Conservation (phyloP, 352 stramenopile genomes). For the Globisporangium camurandrum region DNA sequence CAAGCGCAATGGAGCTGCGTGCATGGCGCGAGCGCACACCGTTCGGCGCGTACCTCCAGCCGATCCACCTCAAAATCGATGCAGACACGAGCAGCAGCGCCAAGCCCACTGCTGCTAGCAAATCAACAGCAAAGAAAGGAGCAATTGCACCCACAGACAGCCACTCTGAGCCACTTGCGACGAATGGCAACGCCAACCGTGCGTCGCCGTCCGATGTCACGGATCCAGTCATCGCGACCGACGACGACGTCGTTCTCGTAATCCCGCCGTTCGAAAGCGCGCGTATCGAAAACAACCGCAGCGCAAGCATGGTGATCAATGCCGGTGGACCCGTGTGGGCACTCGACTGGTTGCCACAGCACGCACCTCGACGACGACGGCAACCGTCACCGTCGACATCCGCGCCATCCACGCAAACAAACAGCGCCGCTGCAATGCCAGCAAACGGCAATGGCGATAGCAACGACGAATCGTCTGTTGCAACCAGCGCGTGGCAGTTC, state of each 20-base stretch:
- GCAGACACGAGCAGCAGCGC: not conserved
- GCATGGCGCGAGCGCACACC: constrained; percentile 26
- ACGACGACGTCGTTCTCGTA: constrained; percentile 8
- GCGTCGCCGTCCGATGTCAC: not conserved
- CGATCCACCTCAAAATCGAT: constrained; percentile 29
- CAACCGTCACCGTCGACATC: not conserved
- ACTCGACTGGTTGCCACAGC: constrained; percentile 64
- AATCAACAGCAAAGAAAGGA: not conserved
- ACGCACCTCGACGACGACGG: not conserved
- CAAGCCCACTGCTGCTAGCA: not conserved
- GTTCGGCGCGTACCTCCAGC: constrained; percentile 38
- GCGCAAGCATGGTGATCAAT: constrained; percentile 46
- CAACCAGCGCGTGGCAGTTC: constrained; percentile 36
- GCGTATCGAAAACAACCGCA: constrained; percentile 10
- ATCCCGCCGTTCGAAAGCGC: constrained; percentile 48
- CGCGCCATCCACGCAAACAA: not conserved
- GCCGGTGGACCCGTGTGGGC: constrained; percentile 70
- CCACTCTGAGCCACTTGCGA: not conserved
- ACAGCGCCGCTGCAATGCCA: not conserved
- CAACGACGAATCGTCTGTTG: constrained; percentile 1
- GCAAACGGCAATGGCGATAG: not conserved
- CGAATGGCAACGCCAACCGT: not conserved
- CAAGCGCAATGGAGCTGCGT: constrained; percentile 11
- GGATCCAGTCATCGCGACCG: not conserved
- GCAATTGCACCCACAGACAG: not conserved